phyloP scores from a whole-genome alignment of 805 yeast genomes.

The Nadsonia fulvescens region DNA sequence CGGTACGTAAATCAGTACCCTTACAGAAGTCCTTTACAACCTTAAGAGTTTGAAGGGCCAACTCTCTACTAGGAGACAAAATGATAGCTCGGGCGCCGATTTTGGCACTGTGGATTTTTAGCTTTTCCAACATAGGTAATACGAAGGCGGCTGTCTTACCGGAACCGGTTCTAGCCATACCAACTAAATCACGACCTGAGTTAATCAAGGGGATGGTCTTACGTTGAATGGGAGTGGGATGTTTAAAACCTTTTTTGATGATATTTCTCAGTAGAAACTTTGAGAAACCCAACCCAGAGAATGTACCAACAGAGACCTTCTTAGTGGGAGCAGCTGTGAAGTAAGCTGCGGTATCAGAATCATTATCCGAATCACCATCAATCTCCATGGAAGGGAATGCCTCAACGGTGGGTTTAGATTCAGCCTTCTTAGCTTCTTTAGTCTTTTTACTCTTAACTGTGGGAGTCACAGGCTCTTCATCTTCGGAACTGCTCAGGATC shows the following conservation, averaged over 20 bases:
- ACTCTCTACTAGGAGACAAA: conserved; percentile 87
- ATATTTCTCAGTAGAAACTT: conserved; percentile 53
- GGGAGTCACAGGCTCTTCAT: conserved; percentile 23
- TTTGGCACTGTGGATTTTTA: conserved; percentile 68
- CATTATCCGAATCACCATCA: conserved; percentile 23
- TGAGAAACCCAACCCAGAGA: conserved; percentile 80
- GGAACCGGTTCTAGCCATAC: conserved; percentile 98
- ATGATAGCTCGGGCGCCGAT: conserved; percentile 81
- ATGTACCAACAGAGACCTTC: conserved; percentile 37
- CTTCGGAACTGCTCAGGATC: conserved; percentile 24
- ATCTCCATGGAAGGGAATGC: conserved; percentile 26
- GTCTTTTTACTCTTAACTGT: neutral
- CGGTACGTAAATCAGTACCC: conserved; percentile 68
- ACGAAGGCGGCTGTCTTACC: conserved; percentile 98
- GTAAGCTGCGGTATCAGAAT: conserved; percentile 6
- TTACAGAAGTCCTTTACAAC: conserved; percentile 75
- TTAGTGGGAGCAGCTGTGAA: conserved; percentile 13
- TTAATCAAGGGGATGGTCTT: conserved; percentile 83
- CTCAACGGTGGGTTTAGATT: conserved; percentile 6
- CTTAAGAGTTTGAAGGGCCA: conserved; percentile 81
- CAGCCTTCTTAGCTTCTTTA: neutral
- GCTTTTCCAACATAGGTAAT: conserved; percentile 72
- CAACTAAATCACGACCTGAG: conserved; percentile 85
- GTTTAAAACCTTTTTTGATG: conserved; percentile 69
- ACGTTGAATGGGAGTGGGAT: conserved; percentile 96